Evolutionary conservation across 495 filamentous ascomycete genomes (phyloP), one percentile per base, ranked within the genome.

Genomic region (Tirmania nivea): DNA sequence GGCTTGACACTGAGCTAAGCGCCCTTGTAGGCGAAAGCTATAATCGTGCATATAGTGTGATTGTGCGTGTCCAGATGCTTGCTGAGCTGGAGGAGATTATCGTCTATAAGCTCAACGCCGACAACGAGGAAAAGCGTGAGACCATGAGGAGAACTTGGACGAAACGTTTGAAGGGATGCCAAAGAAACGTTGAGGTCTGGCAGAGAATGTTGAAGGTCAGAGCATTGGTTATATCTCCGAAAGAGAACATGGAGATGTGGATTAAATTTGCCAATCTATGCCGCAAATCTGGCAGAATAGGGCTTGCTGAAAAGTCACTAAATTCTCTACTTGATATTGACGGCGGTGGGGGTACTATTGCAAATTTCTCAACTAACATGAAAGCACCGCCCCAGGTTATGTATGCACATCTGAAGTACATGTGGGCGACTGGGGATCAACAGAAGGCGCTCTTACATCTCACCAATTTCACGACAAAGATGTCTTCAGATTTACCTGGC

Each of bases 201-300:
- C 87, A 94, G 64, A 75, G 92, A 45, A 96, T 93, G 86, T 77
- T 99, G 21, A 92, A 94, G 65, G 84, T 96, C 37, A 77, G 92
- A 56, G 84, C 84, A 14, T 76, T 99, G 48, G 90, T 99, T 50
- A 88, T 94, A 51, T 76, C 75, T 10, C 87, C 90, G 4, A 78
- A 75, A 34, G 88, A 99, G 64, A 94, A 96, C 58, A 83, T 92
- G 73, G 83, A 90, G 61, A 96, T 96, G 86, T 93, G 84, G 75
- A 95, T 96, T 70, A 99, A 99, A 63, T 96, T 94, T 61, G 84
- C 92, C 56, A 96, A 95, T 59, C 75, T 99, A 8, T 99, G 90
- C 66, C 81, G 90, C 60, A 99, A 96, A 64, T 93, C 86, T 34
- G 83, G 85, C 51, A 80, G 90, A 10, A 88, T 86, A 71, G 90